Conservation (phyloP, 371 early-diverging fungal species). For the Mucor indicus region DNA sequence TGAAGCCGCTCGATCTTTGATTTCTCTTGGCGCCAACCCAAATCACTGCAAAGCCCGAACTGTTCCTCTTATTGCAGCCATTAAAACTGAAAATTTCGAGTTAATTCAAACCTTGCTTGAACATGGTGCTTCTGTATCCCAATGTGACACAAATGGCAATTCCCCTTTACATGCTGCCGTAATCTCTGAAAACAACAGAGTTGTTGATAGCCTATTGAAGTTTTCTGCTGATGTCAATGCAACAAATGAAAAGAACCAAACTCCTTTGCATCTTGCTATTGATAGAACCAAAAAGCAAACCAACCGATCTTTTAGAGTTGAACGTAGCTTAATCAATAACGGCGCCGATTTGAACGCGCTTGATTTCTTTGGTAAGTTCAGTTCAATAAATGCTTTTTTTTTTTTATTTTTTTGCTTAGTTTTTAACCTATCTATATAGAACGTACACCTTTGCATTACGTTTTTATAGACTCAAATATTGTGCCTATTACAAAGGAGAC, state of each 20-base stretch:
- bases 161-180: constrained; percentile 50
- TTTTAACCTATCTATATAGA: constrained; percentile 13
- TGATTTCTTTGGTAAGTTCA: constrained; percentile 40
- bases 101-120: constrained; percentile 12
- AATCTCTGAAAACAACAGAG: constrained; percentile 24
- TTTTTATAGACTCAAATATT: constrained; percentile 31
- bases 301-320: constrained; percentile 53
- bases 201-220: constrained; percentile 43
- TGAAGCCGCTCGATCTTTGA: constrained; percentile 19
- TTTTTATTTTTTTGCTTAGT: no score
- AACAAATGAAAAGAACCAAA: constrained; percentile 24
- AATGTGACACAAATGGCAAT: constrained; percentile 15
- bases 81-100: constrained; percentile 15
- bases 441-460: constrained; percentile 57
- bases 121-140: constrained; percentile 13
- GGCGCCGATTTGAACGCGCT: constrained; percentile 48
- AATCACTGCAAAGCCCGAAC: constrained; percentile 9
- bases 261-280: constrained; percentile 57
- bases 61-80: constrained; percentile 16
- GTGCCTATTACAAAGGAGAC: constrained; percentile 47
- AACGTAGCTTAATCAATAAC: constrained; percentile 38
- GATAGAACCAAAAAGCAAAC: constrained; percentile 45
- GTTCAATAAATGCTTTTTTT: background rate
- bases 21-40: constrained; percentile 27
- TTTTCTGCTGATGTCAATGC: constrained; percentile 31